phyloP scores from a whole-genome alignment of 257 asterid genomes.

The Echium plantagineum region DNA sequence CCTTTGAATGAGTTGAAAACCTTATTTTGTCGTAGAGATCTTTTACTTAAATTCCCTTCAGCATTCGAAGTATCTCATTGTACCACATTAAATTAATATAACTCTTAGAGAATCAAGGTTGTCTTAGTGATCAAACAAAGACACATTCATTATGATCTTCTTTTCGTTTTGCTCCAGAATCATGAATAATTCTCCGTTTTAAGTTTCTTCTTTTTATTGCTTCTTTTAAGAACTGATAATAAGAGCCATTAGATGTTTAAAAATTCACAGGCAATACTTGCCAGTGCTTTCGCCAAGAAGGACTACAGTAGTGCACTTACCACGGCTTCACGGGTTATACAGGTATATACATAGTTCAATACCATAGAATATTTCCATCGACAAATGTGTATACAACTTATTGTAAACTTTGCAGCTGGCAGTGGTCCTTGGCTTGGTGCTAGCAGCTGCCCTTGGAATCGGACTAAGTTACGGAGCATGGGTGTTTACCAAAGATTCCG shows the following conservation, averaged over 20 bases:
- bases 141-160: too few relatives aligned
- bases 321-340: constrained; percentile 53
- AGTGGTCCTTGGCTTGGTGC: constrained; percentile 42
- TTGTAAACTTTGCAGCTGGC: constrained; percentile 42
- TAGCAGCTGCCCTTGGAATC: constrained; percentile 43
- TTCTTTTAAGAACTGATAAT: too few relatives aligned
- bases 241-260: background rate
- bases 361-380: background rate
- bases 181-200: too few relatives aligned
- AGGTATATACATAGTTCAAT: constrained; percentile 19
- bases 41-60: too few relatives aligned
- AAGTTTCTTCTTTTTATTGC: too few relatives aligned
- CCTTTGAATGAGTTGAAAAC: too few relatives aligned
- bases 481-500: constrained; percentile 42
- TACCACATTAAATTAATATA: too few relatives aligned
- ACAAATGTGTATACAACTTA: background rate
- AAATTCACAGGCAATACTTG: constrained; percentile 48
- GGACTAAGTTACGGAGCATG: constrained; percentile 56
- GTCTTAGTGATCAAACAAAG: too few relatives aligned
- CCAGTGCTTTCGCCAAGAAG: constrained; percentile 57
- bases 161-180: too few relatives aligned
- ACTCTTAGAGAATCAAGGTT: too few relatives aligned
- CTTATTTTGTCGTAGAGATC: too few relatives aligned
- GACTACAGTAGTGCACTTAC: constrained; percentile 37
- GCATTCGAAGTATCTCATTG: too few relatives aligned